These are phyloP conservation scores for Rhynchosporium agropyri DNA, from an alignment of 2,329 filamentous ascomycete species.

Conservation along the genomic window DNA sequence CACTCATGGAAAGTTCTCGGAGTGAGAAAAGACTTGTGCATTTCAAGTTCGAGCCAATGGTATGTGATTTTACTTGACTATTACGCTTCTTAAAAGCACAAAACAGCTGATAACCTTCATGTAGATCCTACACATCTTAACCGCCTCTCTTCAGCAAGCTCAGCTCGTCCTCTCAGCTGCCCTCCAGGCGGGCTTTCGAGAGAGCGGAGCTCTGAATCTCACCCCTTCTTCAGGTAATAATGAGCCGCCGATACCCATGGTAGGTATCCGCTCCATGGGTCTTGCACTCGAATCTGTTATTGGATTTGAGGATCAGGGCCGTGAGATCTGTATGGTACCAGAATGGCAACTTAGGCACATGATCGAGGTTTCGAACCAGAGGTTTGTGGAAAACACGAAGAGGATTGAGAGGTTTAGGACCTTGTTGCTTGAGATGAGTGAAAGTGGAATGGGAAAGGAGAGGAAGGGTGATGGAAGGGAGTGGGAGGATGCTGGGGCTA, in stretches of 20 bases:
- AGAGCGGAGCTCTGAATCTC: slow-evolving; percentile 80
- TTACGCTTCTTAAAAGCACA: neutral
- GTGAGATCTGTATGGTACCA: slow-evolving; percentile 59
- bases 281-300: slow-evolving; percentile 81
- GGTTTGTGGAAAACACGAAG: slow-evolving; percentile 70
- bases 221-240: slow-evolving; percentile 20
- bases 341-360: slow-evolving; percentile 69
- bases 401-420: slow-evolving; percentile 66
- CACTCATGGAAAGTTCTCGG: slow-evolving; percentile 1
- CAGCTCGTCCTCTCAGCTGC: slow-evolving; percentile 76
- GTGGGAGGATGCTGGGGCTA: slow-evolving; percentile 58
- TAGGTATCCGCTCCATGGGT: slow-evolving; percentile 83
- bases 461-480: slow-evolving; percentile 45
- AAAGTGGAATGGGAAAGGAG: slow-evolving; percentile 27
- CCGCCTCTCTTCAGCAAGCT: slow-evolving; percentile 73
- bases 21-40: slow-evolving; percentile 60
- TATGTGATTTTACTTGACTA: slow-evolving; percentile 49
- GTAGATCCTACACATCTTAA: slow-evolving; percentile 86
- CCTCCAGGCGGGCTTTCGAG: slow-evolving; percentile 81
- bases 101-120: neutral
- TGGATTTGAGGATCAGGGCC: slow-evolving; percentile 53
- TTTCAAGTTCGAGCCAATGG: slow-evolving; percentile 95
- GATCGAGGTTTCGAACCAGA: slow-evolving; percentile 70
- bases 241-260: slow-evolving; percentile 63
- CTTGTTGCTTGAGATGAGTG: slow-evolving; percentile 41